A percentile compares a stretch with the other conserved stretches of the same genome.
Evolutionary conservation across 148 eudicot species (phyloP).

Genomic region (Nepenthes mirabilis): DNA sequence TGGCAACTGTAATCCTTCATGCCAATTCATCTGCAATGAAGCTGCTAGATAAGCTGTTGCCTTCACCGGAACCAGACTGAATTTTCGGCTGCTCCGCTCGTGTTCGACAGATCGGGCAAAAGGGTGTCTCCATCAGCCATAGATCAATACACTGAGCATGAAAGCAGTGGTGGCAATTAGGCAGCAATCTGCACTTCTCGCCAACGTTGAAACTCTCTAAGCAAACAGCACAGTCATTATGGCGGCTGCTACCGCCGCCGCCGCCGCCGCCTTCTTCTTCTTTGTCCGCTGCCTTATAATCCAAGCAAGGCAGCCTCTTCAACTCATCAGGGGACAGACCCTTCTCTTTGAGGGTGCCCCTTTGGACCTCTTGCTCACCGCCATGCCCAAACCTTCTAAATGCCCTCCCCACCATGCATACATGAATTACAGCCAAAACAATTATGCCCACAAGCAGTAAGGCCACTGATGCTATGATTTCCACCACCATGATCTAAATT

Average conservation of each 20-base stretch:
- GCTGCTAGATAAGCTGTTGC: neutral
- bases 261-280: too few species aligned
- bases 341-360: conserved; percentile 6
- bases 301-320: conserved; percentile 54
- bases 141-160: conserved; percentile 67
- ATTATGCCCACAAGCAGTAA: conserved; percentile 24
- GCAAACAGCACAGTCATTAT: conserved; percentile 52
- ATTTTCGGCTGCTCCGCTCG: conserved; percentile 10
- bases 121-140: conserved; percentile 46
- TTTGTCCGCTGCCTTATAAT: conserved; percentile 21
- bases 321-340: conserved; percentile 38
- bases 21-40: too few species aligned
- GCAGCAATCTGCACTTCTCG: conserved; percentile 53
- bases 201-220: conserved; percentile 45
- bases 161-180: conserved; percentile 51
- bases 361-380: conserved; percentile 6
- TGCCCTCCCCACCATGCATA: conserved; percentile 31
- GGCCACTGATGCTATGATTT: conserved; percentile 20
- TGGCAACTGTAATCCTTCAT: too few species aligned
- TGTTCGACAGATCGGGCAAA: conserved; percentile 61
- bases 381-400: conserved; percentile 13
- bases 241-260: conserved; percentile 10
- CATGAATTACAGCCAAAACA: conserved; percentile 20
- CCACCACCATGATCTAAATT: conserved; percentile 14
- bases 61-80: neutral